Percentiles rank a stretch among this genome's conserved stretches.
These are phyloP conservation scores for Auricularia sp. DNA, from an alignment of 768 basidiomycete genomes.

Conservation along the genomic window DNA sequence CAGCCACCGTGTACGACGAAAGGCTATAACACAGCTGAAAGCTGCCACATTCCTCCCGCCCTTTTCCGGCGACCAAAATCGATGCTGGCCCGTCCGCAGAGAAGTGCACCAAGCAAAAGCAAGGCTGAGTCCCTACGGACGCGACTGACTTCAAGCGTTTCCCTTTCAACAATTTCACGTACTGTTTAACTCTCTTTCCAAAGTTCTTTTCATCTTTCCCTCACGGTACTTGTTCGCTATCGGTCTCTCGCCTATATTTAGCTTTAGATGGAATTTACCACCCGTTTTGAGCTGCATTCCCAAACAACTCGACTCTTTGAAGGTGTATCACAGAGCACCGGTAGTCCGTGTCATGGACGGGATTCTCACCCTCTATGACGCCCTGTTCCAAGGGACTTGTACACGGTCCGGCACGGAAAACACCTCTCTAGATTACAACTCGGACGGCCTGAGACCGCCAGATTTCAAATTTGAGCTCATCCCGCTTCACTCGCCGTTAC, in stretches of 20 bases:
- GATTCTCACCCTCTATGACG: slow-evolving; percentile 60
- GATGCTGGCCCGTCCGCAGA: slow-evolving; percentile 56
- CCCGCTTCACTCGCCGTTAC: slow-evolving; percentile 82
- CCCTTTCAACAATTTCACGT: slow-evolving; percentile 76
- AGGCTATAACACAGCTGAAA: slow-evolving; percentile 55
- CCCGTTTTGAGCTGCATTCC: slow-evolving; percentile 78
- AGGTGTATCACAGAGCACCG: slow-evolving; percentile 59
- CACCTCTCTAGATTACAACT: slow-evolving; percentile 76
- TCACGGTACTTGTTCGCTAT: slow-evolving; percentile 79
- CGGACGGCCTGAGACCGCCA: slow-evolving; percentile 50
- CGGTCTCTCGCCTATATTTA: slow-evolving; percentile 76
- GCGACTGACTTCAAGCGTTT: slow-evolving; percentile 67
- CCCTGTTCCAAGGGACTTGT: slow-evolving; percentile 73
- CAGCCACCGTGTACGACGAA: slow-evolving; percentile 40
- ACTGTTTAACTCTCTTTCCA: slow-evolving; percentile 74
- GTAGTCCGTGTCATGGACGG: slow-evolving; percentile 51
- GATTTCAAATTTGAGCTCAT: slow-evolving; percentile 80
- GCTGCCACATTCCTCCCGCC: slow-evolving; percentile 52
- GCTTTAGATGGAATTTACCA: slow-evolving; percentile 81
- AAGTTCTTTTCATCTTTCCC: slow-evolving; percentile 78
- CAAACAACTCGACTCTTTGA: slow-evolving; percentile 79
- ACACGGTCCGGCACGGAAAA: slow-evolving; percentile 60
- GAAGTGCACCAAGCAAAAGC: slow-evolving; percentile 45
- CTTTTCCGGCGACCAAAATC: slow-evolving; percentile 53
- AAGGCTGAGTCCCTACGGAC: slow-evolving; percentile 44